Conservation (phyloP, 192 early-diverging fungal genomes). For the Linnemannia zychae region DNA sequence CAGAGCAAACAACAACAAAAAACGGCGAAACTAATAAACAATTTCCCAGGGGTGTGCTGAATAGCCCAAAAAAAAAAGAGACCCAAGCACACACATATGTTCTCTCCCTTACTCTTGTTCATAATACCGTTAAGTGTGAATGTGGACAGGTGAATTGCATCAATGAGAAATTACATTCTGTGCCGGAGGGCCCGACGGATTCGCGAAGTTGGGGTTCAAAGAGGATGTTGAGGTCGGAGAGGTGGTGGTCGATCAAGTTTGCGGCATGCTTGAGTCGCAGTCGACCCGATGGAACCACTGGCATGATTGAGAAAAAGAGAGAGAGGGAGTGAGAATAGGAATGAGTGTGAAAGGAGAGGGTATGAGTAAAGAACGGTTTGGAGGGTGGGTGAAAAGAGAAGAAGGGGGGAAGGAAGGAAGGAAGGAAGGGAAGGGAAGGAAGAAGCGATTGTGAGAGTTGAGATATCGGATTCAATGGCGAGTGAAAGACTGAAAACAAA, state of each 20-base stretch:
- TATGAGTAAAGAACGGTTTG: no score
- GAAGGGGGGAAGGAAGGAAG: not conserved
- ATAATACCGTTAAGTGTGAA: no score
- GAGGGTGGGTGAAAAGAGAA: not conserved
- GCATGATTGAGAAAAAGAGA: slow-evolving; percentile 9
- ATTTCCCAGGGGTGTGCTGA: not conserved
- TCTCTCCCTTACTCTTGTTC: not conserved
- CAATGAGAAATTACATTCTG: slow-evolving; percentile 27
- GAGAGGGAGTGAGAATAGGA: not conserved
- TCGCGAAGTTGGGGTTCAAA: slow-evolving; percentile 37
- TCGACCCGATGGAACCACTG: slow-evolving; percentile 25
- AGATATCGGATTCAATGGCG: not conserved
- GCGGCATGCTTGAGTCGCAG: slow-evolving; percentile 41
- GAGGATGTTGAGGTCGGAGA: slow-evolving; percentile 48
- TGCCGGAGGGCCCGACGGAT: slow-evolving; percentile 28
- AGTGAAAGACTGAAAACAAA: not conserved
- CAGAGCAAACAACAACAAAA: not conserved
- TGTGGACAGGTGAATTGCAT: not conserved
- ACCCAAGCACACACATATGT: not conserved
- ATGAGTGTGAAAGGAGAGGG: not conserved
- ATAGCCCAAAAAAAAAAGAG: not conserved
- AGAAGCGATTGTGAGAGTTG: not conserved
- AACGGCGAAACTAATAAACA: slow-evolving; percentile 11
- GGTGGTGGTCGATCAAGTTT: slow-evolving; percentile 30
- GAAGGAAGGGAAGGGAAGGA: not conserved